Evolutionary conservation across 805 yeast genomes (phyloP).

Genomic region (Candida qinlingensis): DNA sequence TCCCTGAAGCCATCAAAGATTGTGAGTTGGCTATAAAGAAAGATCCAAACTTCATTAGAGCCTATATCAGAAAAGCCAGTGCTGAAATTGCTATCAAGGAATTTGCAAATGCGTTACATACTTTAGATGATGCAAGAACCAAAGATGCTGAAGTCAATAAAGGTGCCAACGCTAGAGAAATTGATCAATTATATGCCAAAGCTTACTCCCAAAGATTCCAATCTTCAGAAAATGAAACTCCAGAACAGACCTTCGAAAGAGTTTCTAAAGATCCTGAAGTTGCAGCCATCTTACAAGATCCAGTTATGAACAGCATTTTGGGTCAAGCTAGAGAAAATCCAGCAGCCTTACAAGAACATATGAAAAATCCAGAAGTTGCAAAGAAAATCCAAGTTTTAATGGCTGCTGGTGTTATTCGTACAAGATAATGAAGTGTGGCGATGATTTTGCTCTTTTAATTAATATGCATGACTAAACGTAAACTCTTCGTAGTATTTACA

Average conservation of each 20-base stretch:
- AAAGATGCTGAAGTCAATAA: conserved; percentile 62
- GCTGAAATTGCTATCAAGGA: conserved; percentile 91
- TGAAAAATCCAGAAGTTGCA: conserved; percentile 91
- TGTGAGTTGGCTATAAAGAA: conserved; percentile 84
- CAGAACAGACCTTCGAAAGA: conserved; percentile 90
- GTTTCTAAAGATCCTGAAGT: conserved; percentile 93
- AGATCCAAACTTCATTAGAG: conserved; percentile 88
- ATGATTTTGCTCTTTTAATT: too few relatives aligned
- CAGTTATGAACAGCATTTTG: conserved; percentile 92
- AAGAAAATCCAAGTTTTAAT: conserved; percentile 83
- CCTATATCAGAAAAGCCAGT: conserved; percentile 93
- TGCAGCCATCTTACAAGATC: conserved; percentile 82
- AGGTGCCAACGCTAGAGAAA: conserved; percentile 63
- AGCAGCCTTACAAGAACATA: conserved; percentile 94
- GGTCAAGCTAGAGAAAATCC: conserved; percentile 94
- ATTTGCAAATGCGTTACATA: conserved; percentile 73
- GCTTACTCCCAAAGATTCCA: conserved; percentile 78
- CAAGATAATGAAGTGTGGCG: conserved; percentile 47
- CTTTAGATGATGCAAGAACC: conserved; percentile 71
- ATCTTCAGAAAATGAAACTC: conserved; percentile 74
- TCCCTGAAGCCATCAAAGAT: conserved; percentile 94
- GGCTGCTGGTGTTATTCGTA: conserved; percentile 95
- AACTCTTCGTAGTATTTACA: background rate
- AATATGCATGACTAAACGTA: background rate
- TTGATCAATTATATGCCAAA: conserved; percentile 73